Evolutionary conservation across 495 filamentous ascomycete genomes (phyloP).

Genomic region (Aspergillus cavernicola): DNA sequence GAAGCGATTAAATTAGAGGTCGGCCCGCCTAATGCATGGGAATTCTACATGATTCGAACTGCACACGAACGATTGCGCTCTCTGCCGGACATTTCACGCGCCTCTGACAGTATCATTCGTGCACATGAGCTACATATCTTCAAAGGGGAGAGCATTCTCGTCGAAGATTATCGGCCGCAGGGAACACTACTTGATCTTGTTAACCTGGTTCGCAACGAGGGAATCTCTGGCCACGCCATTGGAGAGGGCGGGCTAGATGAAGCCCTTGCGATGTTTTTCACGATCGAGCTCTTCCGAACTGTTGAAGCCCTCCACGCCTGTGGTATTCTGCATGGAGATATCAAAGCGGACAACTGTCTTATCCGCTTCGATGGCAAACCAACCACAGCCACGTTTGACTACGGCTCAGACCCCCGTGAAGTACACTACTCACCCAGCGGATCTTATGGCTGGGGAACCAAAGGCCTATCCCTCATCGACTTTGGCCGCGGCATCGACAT

Average conservation of each 20-base stretch:
- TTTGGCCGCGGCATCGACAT: constrained; percentile 95
- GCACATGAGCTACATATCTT: constrained; percentile 88
- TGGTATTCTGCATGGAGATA: constrained; percentile 82
- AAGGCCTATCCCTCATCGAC: constrained; percentile 85
- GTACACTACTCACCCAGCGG: constrained; percentile 67
- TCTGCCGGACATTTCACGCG: constrained; percentile 42
- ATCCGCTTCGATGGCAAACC: constrained; percentile 66
- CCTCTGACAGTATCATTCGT: constrained; percentile 68
- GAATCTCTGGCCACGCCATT: constrained; percentile 39
- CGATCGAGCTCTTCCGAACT: constrained; percentile 85
- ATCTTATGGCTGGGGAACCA: constrained; percentile 68
- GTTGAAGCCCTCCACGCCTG: constrained; percentile 80
- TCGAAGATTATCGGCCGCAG: constrained; percentile 84
- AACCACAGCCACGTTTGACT: constrained; percentile 22
- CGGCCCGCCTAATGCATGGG: constrained; percentile 82
- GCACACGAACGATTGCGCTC: constrained; percentile 68
- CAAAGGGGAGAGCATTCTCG: constrained; percentile 76
- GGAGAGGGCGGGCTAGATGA: constrained; percentile 75
- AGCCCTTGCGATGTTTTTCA: constrained; percentile 86
- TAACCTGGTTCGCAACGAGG: constrained; percentile 74
- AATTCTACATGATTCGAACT: constrained; percentile 92
- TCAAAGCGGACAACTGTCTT: constrained; percentile 94
- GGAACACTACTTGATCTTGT: constrained; percentile 91
- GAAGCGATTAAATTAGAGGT: constrained; percentile 91
- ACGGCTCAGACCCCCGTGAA: constrained; percentile 42